Base-by-base conservation (phyloP, 1,139 yeast species). In the Saccharomyces hybrid region DNA sequence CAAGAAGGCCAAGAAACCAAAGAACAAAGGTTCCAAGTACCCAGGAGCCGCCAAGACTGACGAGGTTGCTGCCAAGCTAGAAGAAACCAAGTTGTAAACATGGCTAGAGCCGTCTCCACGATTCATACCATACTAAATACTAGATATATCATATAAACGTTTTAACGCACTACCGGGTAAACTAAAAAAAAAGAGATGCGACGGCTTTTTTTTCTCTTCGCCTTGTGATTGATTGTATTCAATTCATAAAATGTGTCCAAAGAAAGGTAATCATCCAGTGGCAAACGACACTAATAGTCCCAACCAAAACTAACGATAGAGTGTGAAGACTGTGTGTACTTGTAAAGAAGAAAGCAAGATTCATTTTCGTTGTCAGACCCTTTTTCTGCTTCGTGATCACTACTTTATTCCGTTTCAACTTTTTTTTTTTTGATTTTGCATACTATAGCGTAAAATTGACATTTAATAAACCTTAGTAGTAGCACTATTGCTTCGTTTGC, bases 11-110 rank as follows among this genome's bases (percentile, higher is more conserved):
- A 84, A 76, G 55, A 84, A 83, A 75, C 84, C 84, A 71, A 90
- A 91, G 77, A 84, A 88, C 70, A 88, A 88, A 73, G 97, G 97
- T 57, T 69, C 88, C 27, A 82, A 81, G 73, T 87, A 85, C 79
- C 96, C 96, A 47, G 96, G 95, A 63, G 67, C 63, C 49, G 59
- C 58, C 14, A 61, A 59, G 34, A 50, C 56, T 32, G 57, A 53
- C 46, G 68, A 66, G 5, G 64, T 65, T 48, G 67, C 68, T 44
- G 59, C 72, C 29, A 65, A 71, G 57, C 59, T 76, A 47, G 70
- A 71, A 51, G 67, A 70, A 53, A 53, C 75, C 20, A 53, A 32
- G 54, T 54, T 53, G 50, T 56, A 27, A 27, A 11, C 28, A 27
- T 23, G 11, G 29, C 3, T 20, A 46, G 6, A 46, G 2, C 48